Conservation (phyloP, 129 eudicot species). For the Arctium minus region DNA sequence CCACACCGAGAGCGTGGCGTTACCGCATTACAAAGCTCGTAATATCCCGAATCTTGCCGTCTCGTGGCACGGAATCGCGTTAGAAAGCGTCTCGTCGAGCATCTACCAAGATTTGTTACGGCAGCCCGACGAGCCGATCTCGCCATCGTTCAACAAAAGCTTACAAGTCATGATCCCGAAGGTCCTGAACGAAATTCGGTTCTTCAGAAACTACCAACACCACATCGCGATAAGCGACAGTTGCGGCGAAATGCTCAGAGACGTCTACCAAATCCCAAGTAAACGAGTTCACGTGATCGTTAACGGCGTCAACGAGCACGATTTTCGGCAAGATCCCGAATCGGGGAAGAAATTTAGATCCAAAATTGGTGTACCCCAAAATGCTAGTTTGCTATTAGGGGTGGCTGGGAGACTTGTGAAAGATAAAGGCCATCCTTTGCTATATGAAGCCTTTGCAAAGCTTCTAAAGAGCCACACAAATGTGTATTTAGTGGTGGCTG, state of each 20-base stretch:
- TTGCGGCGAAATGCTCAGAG: slow-evolving; percentile 94
- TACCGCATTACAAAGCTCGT: slow-evolving; percentile 64
- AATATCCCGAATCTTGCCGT: slow-evolving; percentile 68
- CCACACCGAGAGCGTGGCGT: slow-evolving; percentile 92
- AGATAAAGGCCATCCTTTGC: slow-evolving; percentile 90
- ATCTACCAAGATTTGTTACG: slow-evolving; percentile 79
- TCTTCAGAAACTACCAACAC: slow-evolving; percentile 68
- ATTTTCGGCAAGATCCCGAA: slow-evolving; percentile 46
- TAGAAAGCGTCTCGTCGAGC: slow-evolving; percentile 76
- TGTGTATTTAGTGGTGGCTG: slow-evolving; percentile 75
- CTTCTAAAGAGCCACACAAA: slow-evolving; percentile 37
- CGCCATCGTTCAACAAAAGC: slow-evolving; percentile 60
- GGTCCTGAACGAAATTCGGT: slow-evolving; percentile 78
- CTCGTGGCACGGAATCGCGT: slow-evolving; percentile 93
- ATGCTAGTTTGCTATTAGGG: slow-evolving; percentile 80
- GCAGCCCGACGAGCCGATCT: slow-evolving; percentile 44
- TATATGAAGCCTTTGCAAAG: slow-evolving; percentile 64
- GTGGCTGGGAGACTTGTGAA: slow-evolving; percentile 91
- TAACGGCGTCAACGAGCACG: slow-evolving; percentile 73
- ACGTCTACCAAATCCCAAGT: slow-evolving; percentile 86
- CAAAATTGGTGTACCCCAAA: slow-evolving; percentile 58
- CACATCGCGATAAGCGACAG: slow-evolving; percentile 92
- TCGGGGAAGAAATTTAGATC: slow-evolving; percentile 57
- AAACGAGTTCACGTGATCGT: slow-evolving; percentile 82
- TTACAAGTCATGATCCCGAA: slow-evolving; percentile 73